These are phyloP conservation scores for Albatrellus ellisii DNA, from an alignment of 768 basidiomycete species.

Conservation along the genomic window DNA sequence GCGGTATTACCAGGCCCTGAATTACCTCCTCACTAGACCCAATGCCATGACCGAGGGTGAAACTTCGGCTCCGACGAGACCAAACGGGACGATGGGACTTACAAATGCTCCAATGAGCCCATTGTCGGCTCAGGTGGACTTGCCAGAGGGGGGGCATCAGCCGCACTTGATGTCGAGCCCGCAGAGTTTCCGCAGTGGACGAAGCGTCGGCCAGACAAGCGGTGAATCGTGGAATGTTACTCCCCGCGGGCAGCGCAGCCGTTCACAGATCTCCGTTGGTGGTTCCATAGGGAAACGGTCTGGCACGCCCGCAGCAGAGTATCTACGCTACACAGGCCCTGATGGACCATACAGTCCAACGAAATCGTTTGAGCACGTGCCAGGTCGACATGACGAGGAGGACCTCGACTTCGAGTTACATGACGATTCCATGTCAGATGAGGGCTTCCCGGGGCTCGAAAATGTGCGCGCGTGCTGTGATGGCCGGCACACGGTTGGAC, in stretches of 20 bases:
- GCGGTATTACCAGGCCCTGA: slow-evolving; percentile 52
- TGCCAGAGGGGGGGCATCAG: slow-evolving; percentile 33
- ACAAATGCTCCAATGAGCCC: slow-evolving; percentile 18
- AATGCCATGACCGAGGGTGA: slow-evolving; percentile 18
- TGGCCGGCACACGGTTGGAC: slow-evolving; percentile 73
- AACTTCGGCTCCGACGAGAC: slow-evolving; percentile 16
- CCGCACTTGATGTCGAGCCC: slow-evolving; percentile 42
- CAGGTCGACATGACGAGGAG: slow-evolving; percentile 28
- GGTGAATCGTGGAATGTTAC: slow-evolving; percentile 64
- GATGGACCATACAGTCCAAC: slow-evolving; percentile 71
- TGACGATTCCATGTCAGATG: slow-evolving; percentile 56
- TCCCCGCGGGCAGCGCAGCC: slow-evolving; percentile 63
- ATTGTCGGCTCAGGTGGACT: slow-evolving; percentile 18
- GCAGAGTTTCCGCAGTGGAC: slow-evolving; percentile 58
- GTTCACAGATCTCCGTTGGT: slow-evolving; percentile 61
- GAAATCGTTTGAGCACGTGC: slow-evolving; percentile 32
- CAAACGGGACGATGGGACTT: slow-evolving; percentile 5
- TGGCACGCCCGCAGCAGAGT: slow-evolving; percentile 88
- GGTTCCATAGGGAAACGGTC: slow-evolving; percentile 75
- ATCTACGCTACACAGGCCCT: slow-evolving; percentile 64
- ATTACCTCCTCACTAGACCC: slow-evolving; percentile 79
- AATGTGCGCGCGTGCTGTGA: slow-evolving; percentile 91
- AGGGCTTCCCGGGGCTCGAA: slow-evolving; percentile 84
- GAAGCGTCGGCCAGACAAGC: slow-evolving; percentile 39
- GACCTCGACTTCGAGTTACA: slow-evolving; percentile 80